phyloP scores from a whole-genome alignment of 495 filamentous ascomycete species.

The Tuber indicum region DNA sequence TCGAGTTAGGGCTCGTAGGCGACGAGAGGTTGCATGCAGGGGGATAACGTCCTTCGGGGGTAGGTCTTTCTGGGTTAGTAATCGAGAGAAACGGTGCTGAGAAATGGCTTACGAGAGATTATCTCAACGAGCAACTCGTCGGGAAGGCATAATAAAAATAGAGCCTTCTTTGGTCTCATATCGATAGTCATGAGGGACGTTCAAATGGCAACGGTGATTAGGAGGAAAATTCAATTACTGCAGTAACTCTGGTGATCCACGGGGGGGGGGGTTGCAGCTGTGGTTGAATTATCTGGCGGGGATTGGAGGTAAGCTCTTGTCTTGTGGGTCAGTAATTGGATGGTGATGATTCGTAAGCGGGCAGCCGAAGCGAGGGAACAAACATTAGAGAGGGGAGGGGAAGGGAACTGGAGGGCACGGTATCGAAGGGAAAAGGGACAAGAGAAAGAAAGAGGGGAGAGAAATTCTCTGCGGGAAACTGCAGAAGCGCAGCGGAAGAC shows the following conservation, averaged over 20 bases:
- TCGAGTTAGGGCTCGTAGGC: conserved; percentile 35
- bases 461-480: not conserved
- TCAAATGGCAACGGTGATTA: not conserved
- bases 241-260: not conserved
- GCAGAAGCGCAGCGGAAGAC: not conserved
- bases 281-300: not conserved
- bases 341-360: not conserved
- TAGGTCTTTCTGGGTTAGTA: conserved; percentile 29
- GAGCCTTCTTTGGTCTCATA: not conserved
- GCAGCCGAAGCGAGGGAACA: not conserved
- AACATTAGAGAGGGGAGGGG: not conserved
- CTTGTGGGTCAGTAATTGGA: not conserved
- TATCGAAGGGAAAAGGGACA: not conserved
- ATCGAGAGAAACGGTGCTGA: not conserved
- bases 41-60: conserved; percentile 33
- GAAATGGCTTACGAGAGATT: conserved; percentile 30
- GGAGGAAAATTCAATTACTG: not conserved
- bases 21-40: conserved; percentile 34
- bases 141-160: conserved; percentile 21
- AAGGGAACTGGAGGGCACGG: not conserved
- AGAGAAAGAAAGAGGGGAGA: not conserved
- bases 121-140: conserved; percentile 39
- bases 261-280: not conserved
- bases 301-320: not conserved
- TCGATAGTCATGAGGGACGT: not conserved